Percentiles rank a stretch among this genome's conserved stretches.
These are phyloP conservation scores for Cymbidium sinense DNA, from an alignment of 106 monocot species.

Conservation along the genomic window DNA sequence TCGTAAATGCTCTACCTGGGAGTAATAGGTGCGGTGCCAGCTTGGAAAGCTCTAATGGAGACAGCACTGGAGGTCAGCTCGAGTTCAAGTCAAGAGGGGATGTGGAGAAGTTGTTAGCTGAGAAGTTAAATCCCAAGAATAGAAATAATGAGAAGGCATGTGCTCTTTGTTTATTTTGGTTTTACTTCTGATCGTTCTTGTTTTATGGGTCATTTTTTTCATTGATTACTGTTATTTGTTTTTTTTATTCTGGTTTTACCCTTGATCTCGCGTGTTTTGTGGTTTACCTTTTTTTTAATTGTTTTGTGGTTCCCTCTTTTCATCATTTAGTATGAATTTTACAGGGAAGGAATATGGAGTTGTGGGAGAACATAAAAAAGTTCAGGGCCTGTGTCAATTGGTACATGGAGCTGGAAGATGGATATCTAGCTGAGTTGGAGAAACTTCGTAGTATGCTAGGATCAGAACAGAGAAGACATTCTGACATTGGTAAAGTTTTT, in stretches of 20 bases:
- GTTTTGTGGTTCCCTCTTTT: not conserved
- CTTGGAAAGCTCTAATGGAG: constrained; percentile 13
- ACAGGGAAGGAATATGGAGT: constrained; percentile 60
- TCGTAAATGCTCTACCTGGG: constrained; percentile 15
- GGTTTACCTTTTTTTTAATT: not conserved
- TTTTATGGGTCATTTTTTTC: not conserved
- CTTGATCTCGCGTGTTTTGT: not conserved
- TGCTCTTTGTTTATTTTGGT: not conserved
- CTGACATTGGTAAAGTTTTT: constrained; percentile 35
- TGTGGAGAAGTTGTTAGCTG: constrained; percentile 52
- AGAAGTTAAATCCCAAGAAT: constrained; percentile 59
- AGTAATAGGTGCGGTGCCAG: not conserved
- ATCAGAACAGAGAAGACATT: constrained; percentile 35
- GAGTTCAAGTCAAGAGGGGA: constrained; percentile 65
- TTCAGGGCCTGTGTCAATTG: constrained; percentile 64
- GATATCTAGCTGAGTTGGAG: constrained; percentile 38
- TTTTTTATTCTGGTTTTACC: not conserved
- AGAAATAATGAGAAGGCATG: constrained; percentile 53
- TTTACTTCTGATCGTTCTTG: not conserved
- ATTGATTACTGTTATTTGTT: constrained; percentile 1
- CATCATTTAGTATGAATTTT: not conserved
- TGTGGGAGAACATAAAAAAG: constrained; percentile 80
- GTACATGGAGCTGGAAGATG: constrained; percentile 60
- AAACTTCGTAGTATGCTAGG: constrained; percentile 29
- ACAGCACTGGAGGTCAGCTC: constrained; percentile 13